These are phyloP conservation scores for Ganoderma multipileum DNA, from an alignment of 1,284 basidiomycete genomes.

Conservation along the genomic window DNA sequence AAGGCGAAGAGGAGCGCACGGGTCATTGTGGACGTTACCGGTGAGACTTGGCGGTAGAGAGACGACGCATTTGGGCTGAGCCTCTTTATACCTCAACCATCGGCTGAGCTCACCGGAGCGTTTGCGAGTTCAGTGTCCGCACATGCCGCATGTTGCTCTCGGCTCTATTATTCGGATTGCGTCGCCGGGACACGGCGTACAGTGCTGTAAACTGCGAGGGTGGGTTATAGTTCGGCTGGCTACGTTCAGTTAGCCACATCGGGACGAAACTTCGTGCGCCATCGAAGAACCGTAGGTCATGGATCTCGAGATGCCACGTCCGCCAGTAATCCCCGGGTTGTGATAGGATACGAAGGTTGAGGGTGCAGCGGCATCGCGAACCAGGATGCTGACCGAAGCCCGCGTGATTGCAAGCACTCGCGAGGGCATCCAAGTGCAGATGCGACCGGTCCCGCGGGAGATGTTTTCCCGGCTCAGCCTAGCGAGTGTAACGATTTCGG, in stretches of 20 bases:
- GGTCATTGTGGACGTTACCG: conserved; percentile 20
- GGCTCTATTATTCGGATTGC: conserved; percentile 7
- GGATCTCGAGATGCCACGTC: conserved; percentile 12
- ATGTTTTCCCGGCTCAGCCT: neutral
- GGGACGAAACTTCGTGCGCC: conserved; percentile 16
- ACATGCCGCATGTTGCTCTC: conserved; percentile 8
- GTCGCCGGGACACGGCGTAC: conserved; percentile 8
- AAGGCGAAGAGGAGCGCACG: conserved; percentile 20
- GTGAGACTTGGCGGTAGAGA: neutral
- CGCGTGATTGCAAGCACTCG: conserved; percentile 13
- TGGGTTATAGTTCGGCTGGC: neutral
- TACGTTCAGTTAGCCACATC: conserved; percentile 16
- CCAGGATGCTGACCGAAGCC: conserved; percentile 15
- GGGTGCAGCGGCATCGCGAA: conserved; percentile 2
- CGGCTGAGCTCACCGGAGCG: neutral
- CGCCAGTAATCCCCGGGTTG: conserved; percentile 18
- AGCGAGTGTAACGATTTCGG: neutral
- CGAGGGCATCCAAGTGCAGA: neutral
- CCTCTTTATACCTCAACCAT: conserved; percentile 19
- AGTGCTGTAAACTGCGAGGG: neutral
- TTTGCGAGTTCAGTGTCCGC: neutral
- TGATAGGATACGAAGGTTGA: conserved; percentile 21
- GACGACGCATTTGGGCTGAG: neutral
- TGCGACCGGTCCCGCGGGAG: neutral
- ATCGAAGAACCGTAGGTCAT: conserved; percentile 5